Base-by-base conservation (phyloP, 768 basidiomycete species). In the Myochromella boudieri region DNA sequence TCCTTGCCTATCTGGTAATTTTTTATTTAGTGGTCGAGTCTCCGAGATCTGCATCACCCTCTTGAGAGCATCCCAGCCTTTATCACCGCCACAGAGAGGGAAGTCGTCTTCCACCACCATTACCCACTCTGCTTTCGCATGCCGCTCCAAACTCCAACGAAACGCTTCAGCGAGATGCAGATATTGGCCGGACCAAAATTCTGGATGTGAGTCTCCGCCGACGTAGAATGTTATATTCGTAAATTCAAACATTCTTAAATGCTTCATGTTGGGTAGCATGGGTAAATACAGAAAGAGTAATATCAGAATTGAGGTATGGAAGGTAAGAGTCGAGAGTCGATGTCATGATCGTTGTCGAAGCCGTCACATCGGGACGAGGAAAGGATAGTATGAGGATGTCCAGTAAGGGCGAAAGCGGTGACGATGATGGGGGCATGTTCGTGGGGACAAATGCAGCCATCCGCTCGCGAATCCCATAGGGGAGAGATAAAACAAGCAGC, bases 71-170 rank as follows among this genome's bases (percentile, higher is more conserved):
- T 60, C 39, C 63, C 64, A 66, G 18, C 69, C 69, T 15, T 37
- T 40, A 53, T 65, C 63, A 5, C 62, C 61, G 12, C 62, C 66
- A 24, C 71, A 74, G 15, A 74, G 34, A 0, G 72, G 71, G 37
- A 74, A 74, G 49, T 75, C 71, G 51, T 75, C 72, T 43, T 73
- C 72, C 22, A 70, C 58, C 10, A 74, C 57, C 67, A 72, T 72
- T 3, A 74, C 51, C 70, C 71, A 74, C 45, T 74, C 70, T 11
- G 68, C 61, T 28, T 50, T 47, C n/a, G 12, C 24, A 1, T 48
- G 26, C 4, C 49, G 46, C 33, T 58, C 58, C 26, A 39, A 26
- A 47, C 57, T 51, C 74, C 70, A 74, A 21, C 64, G 48, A 31
- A 74, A 65, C 3, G 71, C 71, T 37, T 75, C 72, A 6, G 69